Percentiles rank a stretch among this genome's conserved stretches.
Evolutionary conservation across 2,329 filamentous ascomycete genomes (phyloP).

Genomic region (Fusarium pilosicola): DNA sequence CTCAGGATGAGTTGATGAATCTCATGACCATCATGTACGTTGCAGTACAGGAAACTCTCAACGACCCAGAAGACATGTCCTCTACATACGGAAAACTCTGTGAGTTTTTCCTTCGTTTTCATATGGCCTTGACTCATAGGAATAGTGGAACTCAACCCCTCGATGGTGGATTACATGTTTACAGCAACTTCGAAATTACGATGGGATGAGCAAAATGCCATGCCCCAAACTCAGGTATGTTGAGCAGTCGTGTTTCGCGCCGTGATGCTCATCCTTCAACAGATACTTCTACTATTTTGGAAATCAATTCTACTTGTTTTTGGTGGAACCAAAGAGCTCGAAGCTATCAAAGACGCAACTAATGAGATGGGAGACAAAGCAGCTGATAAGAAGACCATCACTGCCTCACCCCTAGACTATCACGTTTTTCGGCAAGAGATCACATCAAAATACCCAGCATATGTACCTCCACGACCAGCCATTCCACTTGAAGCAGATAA

Average conservation of each 20-base stretch:
- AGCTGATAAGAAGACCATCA: conserved; percentile 81
- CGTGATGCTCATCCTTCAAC: conserved; percentile 35
- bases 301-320: conserved; percentile 89
- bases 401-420: conserved; percentile 93
- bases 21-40: conserved; percentile 72
- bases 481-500: conserved; percentile 91
- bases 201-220: conserved; percentile 74
- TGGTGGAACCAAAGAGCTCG: conserved; percentile 79
- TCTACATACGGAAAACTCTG: conserved; percentile 60
- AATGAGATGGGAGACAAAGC: conserved; percentile 67
- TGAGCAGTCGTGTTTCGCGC: not conserved
- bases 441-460: conserved; percentile 96
- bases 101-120: conserved; percentile 49
- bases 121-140: conserved; percentile 25
- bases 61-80: conserved; percentile 60
- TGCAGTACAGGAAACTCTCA: conserved; percentile 65
- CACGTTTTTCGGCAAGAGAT: conserved; percentile 97
- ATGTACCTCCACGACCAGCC: conserved; percentile 84
- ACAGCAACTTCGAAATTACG: conserved; percentile 74
- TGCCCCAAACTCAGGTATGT: conserved; percentile 71
- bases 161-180: conserved; percentile 77
- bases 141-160: conserved; percentile 69
- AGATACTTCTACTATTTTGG: conserved; percentile 88
- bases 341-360: conserved; percentile 77
- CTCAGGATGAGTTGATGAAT: conserved; percentile 69